These are phyloP conservation scores for Podospora fimiseda DNA, from an alignment of 495 filamentous ascomycete genomes.

Conservation along the genomic window DNA sequence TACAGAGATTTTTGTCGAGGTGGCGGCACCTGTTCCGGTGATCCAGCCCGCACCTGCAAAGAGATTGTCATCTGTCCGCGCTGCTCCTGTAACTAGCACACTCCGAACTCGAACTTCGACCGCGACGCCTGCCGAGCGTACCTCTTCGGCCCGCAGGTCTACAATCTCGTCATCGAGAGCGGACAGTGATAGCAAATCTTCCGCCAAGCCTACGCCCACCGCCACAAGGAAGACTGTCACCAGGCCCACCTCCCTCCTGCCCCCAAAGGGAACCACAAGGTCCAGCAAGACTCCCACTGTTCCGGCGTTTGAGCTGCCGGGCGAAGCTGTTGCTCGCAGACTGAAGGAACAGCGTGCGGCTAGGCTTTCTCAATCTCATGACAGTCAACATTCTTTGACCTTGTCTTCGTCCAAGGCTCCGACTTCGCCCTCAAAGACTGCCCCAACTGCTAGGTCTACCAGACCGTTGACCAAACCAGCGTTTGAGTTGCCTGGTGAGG, in stretches of 20 bases:
- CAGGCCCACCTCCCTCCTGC: conserved; percentile 37
- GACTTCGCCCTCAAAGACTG: conserved; percentile 29
- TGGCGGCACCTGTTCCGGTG: no score
- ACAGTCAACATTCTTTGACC: background rate
- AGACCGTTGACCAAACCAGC: conserved; percentile 55
- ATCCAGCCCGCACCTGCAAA: no score
- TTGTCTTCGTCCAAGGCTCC: background rate
- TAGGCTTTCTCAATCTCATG: conserved; percentile 28
- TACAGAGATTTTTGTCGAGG: background rate
- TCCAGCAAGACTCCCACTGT: conserved; percentile 57
- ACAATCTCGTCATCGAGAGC: conserved; percentile 29
- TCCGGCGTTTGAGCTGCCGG: conserved; percentile 64
- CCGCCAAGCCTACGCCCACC: background rate
- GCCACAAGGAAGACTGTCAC: conserved; percentile 21
- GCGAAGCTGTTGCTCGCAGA: conserved; percentile 62
- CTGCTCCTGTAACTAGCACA: background rate
- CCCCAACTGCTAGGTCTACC: conserved; percentile 46
- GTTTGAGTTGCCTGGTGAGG: conserved; percentile 70
- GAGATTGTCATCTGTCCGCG: background rate
- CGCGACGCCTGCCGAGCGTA: conserved; percentile 17
- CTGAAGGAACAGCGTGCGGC: conserved; percentile 48
- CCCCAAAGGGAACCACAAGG: conserved; percentile 42
- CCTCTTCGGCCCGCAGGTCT: conserved; percentile 28
- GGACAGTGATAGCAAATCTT: conserved; percentile 14
- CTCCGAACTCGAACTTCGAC: background rate